Conservation (phyloP, 176 grass and related monocot genomes). For the Oryza punctata region DNA sequence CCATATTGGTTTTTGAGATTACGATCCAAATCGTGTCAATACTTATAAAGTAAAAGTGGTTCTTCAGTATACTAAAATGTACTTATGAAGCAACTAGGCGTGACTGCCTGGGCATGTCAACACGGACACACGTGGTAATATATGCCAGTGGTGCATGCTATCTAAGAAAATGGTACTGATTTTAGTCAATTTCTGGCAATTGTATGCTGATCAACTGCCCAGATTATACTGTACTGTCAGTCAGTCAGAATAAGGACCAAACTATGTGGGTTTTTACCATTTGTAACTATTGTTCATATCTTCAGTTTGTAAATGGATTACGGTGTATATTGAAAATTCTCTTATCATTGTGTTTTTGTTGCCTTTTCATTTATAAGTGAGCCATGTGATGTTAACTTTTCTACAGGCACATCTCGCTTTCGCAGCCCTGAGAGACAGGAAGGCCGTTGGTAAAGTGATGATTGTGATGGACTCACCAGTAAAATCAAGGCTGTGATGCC, state of each 20-base stretch:
- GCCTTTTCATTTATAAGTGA: background rate
- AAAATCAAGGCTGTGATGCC: conserved; percentile 72
- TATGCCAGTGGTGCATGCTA: no score
- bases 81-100: background rate
- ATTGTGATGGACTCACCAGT: conserved; percentile 48
- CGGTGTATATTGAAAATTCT: background rate
- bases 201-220: background rate
- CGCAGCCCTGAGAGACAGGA: conserved; percentile 81
- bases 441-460: conserved; percentile 84
- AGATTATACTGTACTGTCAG: background rate
- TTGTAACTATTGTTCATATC: background rate
- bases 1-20: background rate
- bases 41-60: background rate
- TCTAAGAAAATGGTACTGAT: no score
- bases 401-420: conserved; percentile 84
- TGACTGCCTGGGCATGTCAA: no score
- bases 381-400: conserved; percentile 15
- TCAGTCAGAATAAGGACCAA: no score
- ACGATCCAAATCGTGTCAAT: background rate
- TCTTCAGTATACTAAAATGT: background rate
- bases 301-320: background rate
- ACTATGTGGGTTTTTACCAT: background rate
- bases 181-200: background rate
- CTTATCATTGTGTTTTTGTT: background rate
- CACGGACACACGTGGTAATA: no score